These are phyloP conservation scores for Solanum chiquidenum DNA, from an alignment of 257 asterid genomes.

Conservation along the genomic window DNA sequence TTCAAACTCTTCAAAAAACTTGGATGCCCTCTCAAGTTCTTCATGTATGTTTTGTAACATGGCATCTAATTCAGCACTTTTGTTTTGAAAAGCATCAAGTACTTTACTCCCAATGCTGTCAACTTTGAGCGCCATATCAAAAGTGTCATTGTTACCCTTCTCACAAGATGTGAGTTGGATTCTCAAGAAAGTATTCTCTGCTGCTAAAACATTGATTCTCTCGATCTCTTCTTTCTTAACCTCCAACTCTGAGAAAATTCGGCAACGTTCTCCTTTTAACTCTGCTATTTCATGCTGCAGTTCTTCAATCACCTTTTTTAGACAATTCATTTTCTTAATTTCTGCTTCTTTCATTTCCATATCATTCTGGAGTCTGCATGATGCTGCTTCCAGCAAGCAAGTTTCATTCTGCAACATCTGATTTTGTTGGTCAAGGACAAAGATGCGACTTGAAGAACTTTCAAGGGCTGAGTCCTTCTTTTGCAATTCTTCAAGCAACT, in stretches of 20 bases:
- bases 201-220: slow-evolving; percentile 21
- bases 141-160: slow-evolving; percentile 17
- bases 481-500: slow-evolving; percentile 38
- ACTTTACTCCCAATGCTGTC: slow-evolving; percentile 27
- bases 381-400: slow-evolving; percentile 31
- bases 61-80: slow-evolving; percentile 23
- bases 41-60: slow-evolving; percentile 28
- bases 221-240: slow-evolving; percentile 27
- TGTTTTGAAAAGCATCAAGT: slow-evolving; percentile 15
- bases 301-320: slow-evolving; percentile 43
- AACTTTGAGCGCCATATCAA: background rate
- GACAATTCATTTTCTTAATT: slow-evolving; percentile 28
- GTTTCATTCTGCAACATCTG: slow-evolving; percentile 28
- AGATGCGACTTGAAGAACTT: slow-evolving; percentile 32
- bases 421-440: slow-evolving; percentile 41
- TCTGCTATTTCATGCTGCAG: slow-evolving; percentile 29
- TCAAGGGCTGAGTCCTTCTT: slow-evolving; percentile 51
- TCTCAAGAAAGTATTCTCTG: slow-evolving; percentile 37
- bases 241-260: slow-evolving; percentile 46
- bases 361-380: slow-evolving; percentile 29
- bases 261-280: slow-evolving; percentile 25
- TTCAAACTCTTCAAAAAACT: slow-evolving; percentile 40
- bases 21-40: slow-evolving; percentile 29
- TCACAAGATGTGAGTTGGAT: slow-evolving; percentile 30
- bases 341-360: slow-evolving; percentile 41